Evolutionary conservation across 345 rosid species (phyloP), one percentile per base, ranked within the genome.

Genomic region (Hevea brasiliensis): DNA sequence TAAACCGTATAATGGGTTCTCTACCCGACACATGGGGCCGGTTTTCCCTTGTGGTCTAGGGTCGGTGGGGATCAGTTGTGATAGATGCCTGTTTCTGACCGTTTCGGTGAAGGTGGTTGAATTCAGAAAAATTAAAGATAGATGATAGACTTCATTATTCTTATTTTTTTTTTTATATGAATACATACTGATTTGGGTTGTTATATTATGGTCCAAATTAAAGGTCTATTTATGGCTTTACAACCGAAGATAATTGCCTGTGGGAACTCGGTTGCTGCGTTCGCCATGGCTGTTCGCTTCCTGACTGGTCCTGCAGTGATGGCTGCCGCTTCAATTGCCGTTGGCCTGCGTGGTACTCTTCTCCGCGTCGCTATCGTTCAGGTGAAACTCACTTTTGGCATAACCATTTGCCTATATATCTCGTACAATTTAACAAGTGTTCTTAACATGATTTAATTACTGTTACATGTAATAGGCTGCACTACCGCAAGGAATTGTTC

Each of bases 321-420:
- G 82, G 82, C 82, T 13, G 82, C 82, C 0, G 79, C 82, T 24
- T 79, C 82, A n/a, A 79, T 79, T 23, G 82, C 82, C 4, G 76
- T 79, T 55, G 82, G 82, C 23, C 76, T 79, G 47, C 79, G 82
- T 18, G 82, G 82, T 35, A 75, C 66, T 59, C 79, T 79, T 24
- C 82, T 79, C 54, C 82, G 56, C 32, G 40, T 79, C 40, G 82
- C 82, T 60, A 79, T 79, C 66, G 82, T 79, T 67, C 82, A 79
- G 82, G 82, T 74, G 63, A 66, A 27, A n/a, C 1, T 59, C 35
- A 29, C n/a, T 70, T 40, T 27, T 6, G 2, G n/a, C 54, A 12
- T 54, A 24, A n/a, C 18, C 40, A n/a, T 6, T 29, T 15, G 9
- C 6, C 18, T 27, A 1, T 9, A 24, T 32, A 44, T 26, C 15